A percentile compares a stretch with the other conserved stretches of the same genome.
Evolutionary conservation across 2,329 filamentous ascomycete species (phyloP).

Genomic region (Penicillium polonicum): DNA sequence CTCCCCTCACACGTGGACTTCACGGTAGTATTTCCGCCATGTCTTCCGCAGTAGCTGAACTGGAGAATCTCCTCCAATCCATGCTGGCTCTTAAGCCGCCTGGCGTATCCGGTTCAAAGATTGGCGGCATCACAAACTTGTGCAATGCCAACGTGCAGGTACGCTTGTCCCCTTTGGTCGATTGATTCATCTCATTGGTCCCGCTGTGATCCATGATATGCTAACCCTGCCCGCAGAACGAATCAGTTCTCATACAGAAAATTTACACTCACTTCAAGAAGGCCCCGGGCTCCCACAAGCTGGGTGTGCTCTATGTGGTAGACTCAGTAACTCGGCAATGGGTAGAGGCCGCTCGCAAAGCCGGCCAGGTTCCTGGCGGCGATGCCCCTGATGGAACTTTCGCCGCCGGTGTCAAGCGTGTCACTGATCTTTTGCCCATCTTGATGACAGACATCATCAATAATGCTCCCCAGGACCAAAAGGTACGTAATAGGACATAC

Average conservation of each 20-base stretch:
- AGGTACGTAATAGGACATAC: conserved; percentile 67
- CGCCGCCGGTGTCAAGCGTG: conserved; percentile 91
- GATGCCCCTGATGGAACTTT: conserved; percentile 86
- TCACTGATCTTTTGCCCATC: conserved; percentile 89
- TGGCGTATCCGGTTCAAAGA: conserved; percentile 90
- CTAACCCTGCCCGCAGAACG: conserved; percentile 63
- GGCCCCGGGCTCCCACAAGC: conserved; percentile 89
- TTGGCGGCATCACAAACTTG: conserved; percentile 79
- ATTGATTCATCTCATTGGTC: conserved; percentile 1
- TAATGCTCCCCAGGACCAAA: conserved; percentile 87
- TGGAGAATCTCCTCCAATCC: conserved; percentile 86
- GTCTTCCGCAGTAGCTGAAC: conserved; percentile 83
- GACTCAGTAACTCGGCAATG: conserved; percentile 99
- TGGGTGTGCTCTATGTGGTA: conserved; percentile 99
- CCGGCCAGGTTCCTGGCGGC: conserved; percentile 77
- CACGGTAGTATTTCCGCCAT: conserved; percentile 47
- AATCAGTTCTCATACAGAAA: conserved; percentile 92
- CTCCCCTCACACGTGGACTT: neutral
- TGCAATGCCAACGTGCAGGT: conserved; percentile 91
- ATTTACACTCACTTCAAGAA: conserved; percentile 98
- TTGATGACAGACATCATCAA: conserved; percentile 95
- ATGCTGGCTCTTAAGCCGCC: conserved; percentile 90
- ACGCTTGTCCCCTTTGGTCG: conserved; percentile 35
- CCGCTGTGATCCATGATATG: conserved; percentile 3
- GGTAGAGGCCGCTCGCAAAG: conserved; percentile 89